A percentile compares a stretch with the other conserved stretches of the same genome.
Conservation (phyloP, 1,284 basidiomycete species). For the Ustilago hordei region DNA sequence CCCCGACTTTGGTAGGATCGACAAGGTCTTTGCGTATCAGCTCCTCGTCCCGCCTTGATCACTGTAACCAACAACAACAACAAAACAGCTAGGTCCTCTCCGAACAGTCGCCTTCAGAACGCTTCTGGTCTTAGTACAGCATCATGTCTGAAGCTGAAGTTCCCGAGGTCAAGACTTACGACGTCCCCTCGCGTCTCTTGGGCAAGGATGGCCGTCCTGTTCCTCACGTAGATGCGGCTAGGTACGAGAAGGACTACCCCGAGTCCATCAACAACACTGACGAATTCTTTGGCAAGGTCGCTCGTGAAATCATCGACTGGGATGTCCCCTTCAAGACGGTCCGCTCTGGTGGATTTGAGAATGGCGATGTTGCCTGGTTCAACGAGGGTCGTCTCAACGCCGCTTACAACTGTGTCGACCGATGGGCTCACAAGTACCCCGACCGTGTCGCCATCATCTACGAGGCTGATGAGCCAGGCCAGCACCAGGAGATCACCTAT, state of each 20-base stretch:
- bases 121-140: background rate
- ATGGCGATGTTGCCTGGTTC: constrained; percentile 94
- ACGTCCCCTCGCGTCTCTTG: constrained; percentile 57
- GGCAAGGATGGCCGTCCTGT: constrained; percentile 57
- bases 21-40: background rate
- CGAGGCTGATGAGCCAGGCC: constrained; percentile 93
- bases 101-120: background rate
- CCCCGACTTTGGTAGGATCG: background rate
- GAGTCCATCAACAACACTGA: constrained; percentile 58
- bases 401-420: constrained; percentile 97
- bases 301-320: constrained; percentile 86
- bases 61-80: constrained; percentile 1
- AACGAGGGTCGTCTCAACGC: constrained; percentile 74
- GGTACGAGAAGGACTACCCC: constrained; percentile 55
- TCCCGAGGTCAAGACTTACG: constrained; percentile 50
- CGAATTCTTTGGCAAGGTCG: constrained; percentile 71
- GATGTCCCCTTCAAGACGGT: constrained; percentile 91
- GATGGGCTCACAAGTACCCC: constrained; percentile 91
- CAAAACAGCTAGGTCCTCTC: constrained; percentile 4
- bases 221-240: constrained; percentile 56
- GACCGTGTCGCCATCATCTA: constrained; percentile 97
- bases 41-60: background rate
- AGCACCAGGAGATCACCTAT: constrained; percentile 83
- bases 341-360: constrained; percentile 83
- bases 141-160: constrained; percentile 47